Evolutionary conservation across 2,329 filamentous ascomycete genomes (phyloP), one percentile per base, ranked within the genome.

Genomic region (Escovopsis sp.): DNA sequence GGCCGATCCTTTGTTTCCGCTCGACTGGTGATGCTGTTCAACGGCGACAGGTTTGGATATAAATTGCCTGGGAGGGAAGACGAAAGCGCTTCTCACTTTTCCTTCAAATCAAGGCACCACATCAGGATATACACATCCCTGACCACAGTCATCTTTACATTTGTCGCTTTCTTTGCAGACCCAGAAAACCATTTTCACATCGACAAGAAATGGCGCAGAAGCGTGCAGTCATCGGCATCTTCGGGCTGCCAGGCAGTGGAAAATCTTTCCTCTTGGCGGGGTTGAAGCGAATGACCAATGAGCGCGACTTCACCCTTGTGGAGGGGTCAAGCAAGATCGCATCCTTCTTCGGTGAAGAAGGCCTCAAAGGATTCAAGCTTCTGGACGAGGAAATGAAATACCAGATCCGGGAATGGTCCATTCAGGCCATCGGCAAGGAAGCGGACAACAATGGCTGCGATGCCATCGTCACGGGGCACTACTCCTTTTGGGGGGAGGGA

Each of bases 391-490:
- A 53, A 5, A 49, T 62, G 11, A 66, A 73, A 51, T 18, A n/a
- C 0, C 2, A 49, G 0, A 64, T 49, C 45, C 70, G 73, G 3
- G 36, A 59, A 33, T 41, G 44, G 33, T 71, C 72, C 4, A 75
- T 79, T 40, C 40, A 60, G 1, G 48, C 12, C 0, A 70, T 79
- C 39, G 33, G 46, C 19, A 38, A 61, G 1, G 47, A 64, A 7
- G 70, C 66, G 42, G 37, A 43, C 2, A 11, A 49, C 0, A 61
- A 39, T 9, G 51, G 58, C 1, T 59, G 55, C 44, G 47, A 55
- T 5, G 74, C 55, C 2, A 49, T 81, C 3, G 68, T 80, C 3
- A 57, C 69, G 4, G 73, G 73, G 0, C 72, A 80, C 51, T 69
- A 62, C 51, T 70, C 69, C 59, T 70, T 79, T 48, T 77, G 71